Percentiles rank a stretch among this genome's conserved stretches.
Evolutionary conservation across 805 yeast species (phyloP).

Genomic region (Kluyveromyces nonfermentans): DNA sequence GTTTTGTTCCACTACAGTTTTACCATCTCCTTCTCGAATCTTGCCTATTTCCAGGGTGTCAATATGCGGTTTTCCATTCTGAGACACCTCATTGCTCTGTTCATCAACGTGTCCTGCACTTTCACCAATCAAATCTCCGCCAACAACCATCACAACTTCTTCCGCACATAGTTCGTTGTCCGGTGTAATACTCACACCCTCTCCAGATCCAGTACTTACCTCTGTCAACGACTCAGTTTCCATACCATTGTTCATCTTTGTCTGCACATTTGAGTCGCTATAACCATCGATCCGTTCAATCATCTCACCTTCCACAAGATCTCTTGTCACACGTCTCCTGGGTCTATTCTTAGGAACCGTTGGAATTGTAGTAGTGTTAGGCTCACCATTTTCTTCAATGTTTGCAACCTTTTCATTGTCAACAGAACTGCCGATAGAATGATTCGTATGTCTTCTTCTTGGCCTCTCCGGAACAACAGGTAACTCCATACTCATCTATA

Average conservation of each 20-base stretch:
- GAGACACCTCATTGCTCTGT: no score
- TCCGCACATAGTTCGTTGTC: no score
- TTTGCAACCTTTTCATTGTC: background rate
- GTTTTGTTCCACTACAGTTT: background rate
- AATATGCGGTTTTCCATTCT: background rate
- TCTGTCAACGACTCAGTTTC: background rate
- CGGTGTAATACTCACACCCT: no score
- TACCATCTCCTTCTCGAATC: background rate
- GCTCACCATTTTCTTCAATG: background rate
- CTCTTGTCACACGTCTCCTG: background rate
- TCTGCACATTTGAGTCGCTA: conserved; percentile 1
- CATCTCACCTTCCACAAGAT: no score
- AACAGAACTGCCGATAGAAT: background rate
- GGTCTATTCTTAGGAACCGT: background rate
- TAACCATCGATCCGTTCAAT: background rate
- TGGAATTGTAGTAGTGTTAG: background rate
- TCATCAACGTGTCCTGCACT: no score
- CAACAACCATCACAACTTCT: no score
- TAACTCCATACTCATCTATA: background rate
- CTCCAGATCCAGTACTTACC: no score
- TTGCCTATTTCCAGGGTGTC: background rate
- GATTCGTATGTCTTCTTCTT: background rate
- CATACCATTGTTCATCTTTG: background rate
- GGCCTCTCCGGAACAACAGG: background rate
- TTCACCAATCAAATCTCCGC: no score